Percentiles rank a stretch among this genome's conserved stretches.
phyloP scores from a whole-genome alignment of 331 rosid genomes.

The Rosa hybrid region DNA sequence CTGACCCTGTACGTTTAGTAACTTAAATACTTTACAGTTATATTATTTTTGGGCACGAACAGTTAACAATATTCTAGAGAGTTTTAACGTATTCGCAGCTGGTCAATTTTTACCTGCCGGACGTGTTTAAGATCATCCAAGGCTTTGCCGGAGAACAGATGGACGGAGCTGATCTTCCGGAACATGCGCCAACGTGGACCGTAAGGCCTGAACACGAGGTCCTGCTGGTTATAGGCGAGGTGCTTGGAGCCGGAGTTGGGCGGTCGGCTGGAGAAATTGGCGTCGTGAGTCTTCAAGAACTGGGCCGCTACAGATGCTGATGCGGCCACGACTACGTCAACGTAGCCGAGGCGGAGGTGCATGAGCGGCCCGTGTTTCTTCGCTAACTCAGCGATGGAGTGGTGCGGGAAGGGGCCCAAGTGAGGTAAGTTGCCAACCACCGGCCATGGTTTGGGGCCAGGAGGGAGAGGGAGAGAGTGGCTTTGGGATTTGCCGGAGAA shows the following conservation, averaged over 20 bases:
- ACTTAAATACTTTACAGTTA: not conserved
- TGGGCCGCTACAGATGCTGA: slow-evolving; percentile 75
- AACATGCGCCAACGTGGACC: slow-evolving; percentile 79
- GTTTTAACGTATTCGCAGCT: not conserved
- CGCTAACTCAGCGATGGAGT: slow-evolving; percentile 61
- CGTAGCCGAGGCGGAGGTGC: slow-evolving; percentile 68
- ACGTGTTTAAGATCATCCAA: slow-evolving; percentile 63
- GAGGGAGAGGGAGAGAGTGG: slow-evolving; percentile 47
- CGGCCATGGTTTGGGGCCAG: slow-evolving; percentile 89
- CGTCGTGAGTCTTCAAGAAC: slow-evolving; percentile 62
- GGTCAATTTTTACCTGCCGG: slow-evolving; percentile 55
- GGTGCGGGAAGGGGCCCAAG: slow-evolving; percentile 70
- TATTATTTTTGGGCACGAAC: not conserved
- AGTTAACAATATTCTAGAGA: not conserved
- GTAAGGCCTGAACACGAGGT: slow-evolving; percentile 80
- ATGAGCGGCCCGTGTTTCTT: slow-evolving; percentile 65
- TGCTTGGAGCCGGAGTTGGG: slow-evolving; percentile 78
- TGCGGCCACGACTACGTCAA: slow-evolving; percentile 63
- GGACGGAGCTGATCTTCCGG: slow-evolving; percentile 72
- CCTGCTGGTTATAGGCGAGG: slow-evolving; percentile 70
- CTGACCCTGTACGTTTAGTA: not conserved
- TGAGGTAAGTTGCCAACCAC: slow-evolving; percentile 76
- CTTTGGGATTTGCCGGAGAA: slow-evolving; percentile 2
- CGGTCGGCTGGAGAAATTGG: slow-evolving; percentile 77
- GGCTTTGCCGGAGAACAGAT: slow-evolving; percentile 80